These are phyloP conservation scores for Daphne laureola DNA, from an alignment of 441 rosid species.

Conservation along the genomic window DNA sequence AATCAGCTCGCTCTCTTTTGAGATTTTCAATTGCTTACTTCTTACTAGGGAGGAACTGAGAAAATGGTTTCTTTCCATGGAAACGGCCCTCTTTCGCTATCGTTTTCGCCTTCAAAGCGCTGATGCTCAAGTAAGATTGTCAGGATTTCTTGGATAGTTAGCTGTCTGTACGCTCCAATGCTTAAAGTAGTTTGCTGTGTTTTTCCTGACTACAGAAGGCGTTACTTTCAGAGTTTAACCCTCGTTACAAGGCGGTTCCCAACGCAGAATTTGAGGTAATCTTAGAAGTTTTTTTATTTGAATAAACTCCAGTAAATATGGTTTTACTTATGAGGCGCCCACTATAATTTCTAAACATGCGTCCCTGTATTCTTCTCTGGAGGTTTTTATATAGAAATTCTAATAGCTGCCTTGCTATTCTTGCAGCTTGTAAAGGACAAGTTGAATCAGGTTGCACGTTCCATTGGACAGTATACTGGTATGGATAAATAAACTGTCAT, in stretches of 20 bases:
- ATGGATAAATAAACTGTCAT: slow-evolving; percentile 17
- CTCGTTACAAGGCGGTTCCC: slow-evolving; percentile 60
- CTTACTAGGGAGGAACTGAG: slow-evolving; percentile 73
- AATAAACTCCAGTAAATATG: neutral
- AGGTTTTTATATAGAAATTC: slow-evolving; percentile 2
- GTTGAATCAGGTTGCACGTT: slow-evolving; percentile 70
- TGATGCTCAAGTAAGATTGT: slow-evolving; percentile 53
- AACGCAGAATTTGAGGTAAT: slow-evolving; percentile 77
- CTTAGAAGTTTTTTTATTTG: slow-evolving; percentile 1
- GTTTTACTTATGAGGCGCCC: neutral
- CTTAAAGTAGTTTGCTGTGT: slow-evolving; percentile 1
- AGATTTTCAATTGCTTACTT: neutral
- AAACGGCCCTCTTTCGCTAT: slow-evolving; percentile 70
- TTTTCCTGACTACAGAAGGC: slow-evolving; percentile 35
- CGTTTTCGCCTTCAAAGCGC: slow-evolving; percentile 29
- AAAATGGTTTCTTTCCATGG: slow-evolving; percentile 92
- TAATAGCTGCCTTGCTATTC: slow-evolving; percentile 6
- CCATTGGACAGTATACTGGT: slow-evolving; percentile 44
- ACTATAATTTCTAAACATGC: neutral
- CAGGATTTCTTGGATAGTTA: neutral
- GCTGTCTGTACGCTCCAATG: neutral
- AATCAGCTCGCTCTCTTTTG: neutral
- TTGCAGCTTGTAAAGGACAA: slow-evolving; percentile 60
- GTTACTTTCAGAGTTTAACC: slow-evolving; percentile 54
- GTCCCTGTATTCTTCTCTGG: neutral